A percentile compares a stretch with the other conserved stretches of the same genome.
Conservation (phyloP, 176 grass and related monocot genomes). For the Oryza glumipatula region DNA sequence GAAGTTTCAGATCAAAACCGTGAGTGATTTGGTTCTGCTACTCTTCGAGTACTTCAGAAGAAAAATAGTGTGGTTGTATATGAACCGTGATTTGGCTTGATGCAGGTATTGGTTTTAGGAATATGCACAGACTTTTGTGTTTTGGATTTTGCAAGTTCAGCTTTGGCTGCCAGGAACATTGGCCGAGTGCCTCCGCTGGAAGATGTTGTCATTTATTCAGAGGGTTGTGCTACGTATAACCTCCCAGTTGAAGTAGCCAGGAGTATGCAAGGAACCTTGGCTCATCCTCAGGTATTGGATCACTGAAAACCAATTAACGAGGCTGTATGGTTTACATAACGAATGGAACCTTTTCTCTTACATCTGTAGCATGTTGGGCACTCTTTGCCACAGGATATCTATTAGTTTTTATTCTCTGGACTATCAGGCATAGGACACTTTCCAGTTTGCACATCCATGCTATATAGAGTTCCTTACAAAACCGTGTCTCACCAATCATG, state of each 20-base stretch:
- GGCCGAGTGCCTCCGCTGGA: constrained; percentile 65
- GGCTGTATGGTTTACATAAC: not conserved
- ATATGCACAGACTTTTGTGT: constrained; percentile 91
- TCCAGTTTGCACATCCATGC: not conserved
- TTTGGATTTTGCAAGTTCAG: constrained; percentile 79
- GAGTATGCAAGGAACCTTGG: constrained; percentile 67
- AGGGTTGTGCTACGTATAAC: constrained; percentile 89
- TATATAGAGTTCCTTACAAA: not conserved
- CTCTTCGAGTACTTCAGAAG: not conserved
- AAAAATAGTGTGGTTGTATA: not conserved
- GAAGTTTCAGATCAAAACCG: constrained; percentile 66
- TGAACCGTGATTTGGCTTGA: constrained; percentile 22
- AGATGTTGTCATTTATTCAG: constrained; percentile 82
- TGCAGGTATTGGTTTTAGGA: constrained; percentile 79
- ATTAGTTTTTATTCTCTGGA: not conserved
- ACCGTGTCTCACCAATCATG: not conserved
- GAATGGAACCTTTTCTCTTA: not conserved
- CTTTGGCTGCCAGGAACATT: constrained; percentile 82
- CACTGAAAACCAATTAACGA: not conserved
- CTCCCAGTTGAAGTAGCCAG: constrained; percentile 65
- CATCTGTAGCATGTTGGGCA: not conserved
- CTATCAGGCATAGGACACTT: not conserved
- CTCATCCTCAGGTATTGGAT: constrained; percentile 81
- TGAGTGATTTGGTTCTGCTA: constrained; percentile 40
- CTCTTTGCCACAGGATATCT: not conserved